Evolutionary conservation across 805 yeast genomes (phyloP), one percentile per base, ranked within the genome.

Genomic region (Starmerella tilneyi): DNA sequence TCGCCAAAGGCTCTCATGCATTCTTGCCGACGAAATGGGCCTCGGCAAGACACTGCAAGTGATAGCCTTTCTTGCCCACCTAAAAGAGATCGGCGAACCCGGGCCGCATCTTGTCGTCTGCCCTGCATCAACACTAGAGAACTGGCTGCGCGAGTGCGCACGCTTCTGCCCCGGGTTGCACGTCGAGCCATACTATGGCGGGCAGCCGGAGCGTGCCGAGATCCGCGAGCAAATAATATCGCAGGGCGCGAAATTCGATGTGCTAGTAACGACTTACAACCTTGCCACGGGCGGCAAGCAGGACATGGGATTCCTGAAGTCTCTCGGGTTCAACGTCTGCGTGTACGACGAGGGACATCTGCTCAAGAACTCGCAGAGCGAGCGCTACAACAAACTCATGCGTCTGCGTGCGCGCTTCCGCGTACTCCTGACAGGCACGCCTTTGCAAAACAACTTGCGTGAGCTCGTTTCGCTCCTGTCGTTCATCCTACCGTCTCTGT

Each of bases 271-370:
- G 1, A 92, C 99, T 0, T 92, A 92, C 61, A 84, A 82, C 53
- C 67, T 92, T 52, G 96, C 97, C 0, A 78, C 94, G 15, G 95
- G 96, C 15, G 74, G 81, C 37, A 80, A 84, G 54, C 73, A 74
- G 38, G 99, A 92, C 62, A 76, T 78, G 55, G 74, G 79, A 23
- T 92, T 92, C 58, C 69, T 92, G 55, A 77, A 78, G 58, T 71
- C 74, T 51, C 76, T 79, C 56, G 71, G 75, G 19, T 92, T 92
- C 63, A 85, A 92, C 61, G 84, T 81, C 53, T 77, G 94, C 49
- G 89, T 92, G 1, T 92, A 84, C 59, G 99, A 92, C 63, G 99
- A 92, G 68, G 99, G 99, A 2, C 99, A 92, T 63, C 79, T 92
- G 84, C 70, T 92, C 55, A 92, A 92, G 61, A 92, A 92, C 63